These are phyloP conservation scores for Umbilicus rupestris DNA, from an alignment of 164 flowering plant species.

Conservation along the genomic window DNA sequence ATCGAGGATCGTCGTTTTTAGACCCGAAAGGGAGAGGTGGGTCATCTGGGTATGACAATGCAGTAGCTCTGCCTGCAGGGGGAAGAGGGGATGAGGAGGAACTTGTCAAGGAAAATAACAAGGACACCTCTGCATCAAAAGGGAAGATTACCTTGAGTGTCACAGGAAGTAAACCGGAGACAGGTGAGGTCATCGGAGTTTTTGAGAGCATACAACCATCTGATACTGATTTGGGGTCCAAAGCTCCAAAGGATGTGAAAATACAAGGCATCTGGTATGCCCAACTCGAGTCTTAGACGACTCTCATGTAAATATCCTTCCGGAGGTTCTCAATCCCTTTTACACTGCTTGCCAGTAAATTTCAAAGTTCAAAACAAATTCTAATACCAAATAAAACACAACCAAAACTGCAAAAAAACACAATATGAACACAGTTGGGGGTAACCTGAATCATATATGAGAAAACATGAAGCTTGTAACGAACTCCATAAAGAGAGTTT, in stretches of 20 bases:
- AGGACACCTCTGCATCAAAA: constrained; percentile 50
- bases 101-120: constrained; percentile 66
- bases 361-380: too few species aligned
- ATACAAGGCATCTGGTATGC: constrained; percentile 96
- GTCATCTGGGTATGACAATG: constrained; percentile 86
- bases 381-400: too few species aligned
- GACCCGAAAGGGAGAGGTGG: constrained; percentile 99
- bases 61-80: constrained; percentile 93
- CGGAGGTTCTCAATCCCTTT: background rate
- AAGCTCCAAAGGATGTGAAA: constrained; percentile 87
- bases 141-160: constrained; percentile 81
- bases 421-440: too few species aligned
- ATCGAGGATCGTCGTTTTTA: constrained; percentile 88
- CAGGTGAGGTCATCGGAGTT: constrained; percentile 84
- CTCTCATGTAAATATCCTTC: background rate
- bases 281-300: constrained; percentile 57
- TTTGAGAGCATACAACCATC: constrained; percentile 94
- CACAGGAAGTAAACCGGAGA: constrained; percentile 73
- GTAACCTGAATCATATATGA: too few species aligned
- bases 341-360: background rate
- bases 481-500: too few species aligned
- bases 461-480: too few species aligned
- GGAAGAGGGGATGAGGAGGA: constrained; percentile 99
- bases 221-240: constrained; percentile 93
- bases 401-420: too few species aligned